Conservation (phyloP, 805 yeast species). For the Zygosaccharomyces rouxii region DNA sequence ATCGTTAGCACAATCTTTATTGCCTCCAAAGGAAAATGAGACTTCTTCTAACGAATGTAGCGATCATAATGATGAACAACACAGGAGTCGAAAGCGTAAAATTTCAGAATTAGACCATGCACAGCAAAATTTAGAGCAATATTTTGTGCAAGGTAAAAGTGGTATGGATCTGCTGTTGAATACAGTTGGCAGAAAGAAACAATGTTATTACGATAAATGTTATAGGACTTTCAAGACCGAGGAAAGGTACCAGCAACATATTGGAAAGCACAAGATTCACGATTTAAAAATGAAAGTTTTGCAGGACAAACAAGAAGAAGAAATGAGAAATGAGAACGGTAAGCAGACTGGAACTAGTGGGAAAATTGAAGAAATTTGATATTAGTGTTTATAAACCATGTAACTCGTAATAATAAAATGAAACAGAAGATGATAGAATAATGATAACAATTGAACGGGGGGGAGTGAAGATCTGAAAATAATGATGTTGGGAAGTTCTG, state of each 20-base stretch:
- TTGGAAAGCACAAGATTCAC: slow-evolving; percentile 35
- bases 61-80: not conserved
- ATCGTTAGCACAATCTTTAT: not conserved
- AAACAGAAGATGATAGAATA: not conserved
- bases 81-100: slow-evolving; percentile 9
- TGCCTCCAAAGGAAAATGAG: not conserved
- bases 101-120: slow-evolving; percentile 13
- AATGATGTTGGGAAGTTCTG: not conserved
- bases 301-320: slow-evolving; percentile 12
- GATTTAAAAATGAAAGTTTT: slow-evolving; percentile 30
- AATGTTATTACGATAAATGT: slow-evolving; percentile 52
- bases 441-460: not conserved
- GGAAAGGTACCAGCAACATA: slow-evolving; percentile 31
- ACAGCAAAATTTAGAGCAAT: slow-evolving; percentile 27
- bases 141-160: slow-evolving; percentile 23
- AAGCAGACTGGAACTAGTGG: not conserved
- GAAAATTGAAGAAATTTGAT: not conserved
- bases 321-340: not conserved
- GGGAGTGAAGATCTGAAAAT: not conserved
- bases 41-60: not conserved
- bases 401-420: not conserved
- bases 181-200: slow-evolving; percentile 35
- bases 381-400: not conserved
- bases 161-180: slow-evolving; percentile 33
- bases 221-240: slow-evolving; percentile 47